Evolutionary conservation across 2,329 filamentous ascomycete genomes (phyloP).

Genomic region (Penicillium sp.): DNA sequence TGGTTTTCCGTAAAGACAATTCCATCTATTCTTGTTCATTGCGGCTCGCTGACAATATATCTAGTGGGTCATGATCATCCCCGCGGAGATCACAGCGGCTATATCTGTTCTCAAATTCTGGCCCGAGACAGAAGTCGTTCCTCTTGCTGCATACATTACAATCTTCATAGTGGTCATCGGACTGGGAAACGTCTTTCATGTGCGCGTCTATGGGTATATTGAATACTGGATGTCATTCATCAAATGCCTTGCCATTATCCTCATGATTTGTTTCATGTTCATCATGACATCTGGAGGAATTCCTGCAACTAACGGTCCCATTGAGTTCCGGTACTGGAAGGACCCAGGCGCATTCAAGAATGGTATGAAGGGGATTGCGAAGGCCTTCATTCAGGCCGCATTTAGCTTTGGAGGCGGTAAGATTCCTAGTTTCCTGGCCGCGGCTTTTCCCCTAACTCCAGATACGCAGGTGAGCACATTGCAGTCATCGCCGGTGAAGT

Average conservation of each 20-base stretch:
- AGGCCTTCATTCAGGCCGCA: constrained; percentile 35
- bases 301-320: constrained; percentile 29
- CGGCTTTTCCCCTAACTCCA: not conserved
- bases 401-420: constrained; percentile 33
- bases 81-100: constrained; percentile 37
- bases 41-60: not conserved
- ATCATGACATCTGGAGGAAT: constrained; percentile 38
- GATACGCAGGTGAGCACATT: constrained; percentile 27
- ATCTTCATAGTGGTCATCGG: constrained; percentile 31
- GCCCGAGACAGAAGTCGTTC: constrained; percentile 26
- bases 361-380: constrained; percentile 35
- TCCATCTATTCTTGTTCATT: not conserved
- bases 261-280: constrained; percentile 36
- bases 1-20: constrained; percentile 28
- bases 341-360: constrained; percentile 29
- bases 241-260: constrained; percentile 31
- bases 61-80: constrained; percentile 34
- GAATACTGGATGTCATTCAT: constrained; percentile 34
- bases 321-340: constrained; percentile 34
- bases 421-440: not conserved
- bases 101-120: constrained; percentile 34
- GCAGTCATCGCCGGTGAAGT: constrained; percentile 35
- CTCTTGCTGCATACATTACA: constrained; percentile 34
- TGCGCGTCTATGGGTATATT: constrained; percentile 30
- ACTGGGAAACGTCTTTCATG: constrained; percentile 27